These are phyloP conservation scores for Neurospora cerealis DNA, from an alignment of 495 filamentous ascomycete species.

Conservation along the genomic window DNA sequence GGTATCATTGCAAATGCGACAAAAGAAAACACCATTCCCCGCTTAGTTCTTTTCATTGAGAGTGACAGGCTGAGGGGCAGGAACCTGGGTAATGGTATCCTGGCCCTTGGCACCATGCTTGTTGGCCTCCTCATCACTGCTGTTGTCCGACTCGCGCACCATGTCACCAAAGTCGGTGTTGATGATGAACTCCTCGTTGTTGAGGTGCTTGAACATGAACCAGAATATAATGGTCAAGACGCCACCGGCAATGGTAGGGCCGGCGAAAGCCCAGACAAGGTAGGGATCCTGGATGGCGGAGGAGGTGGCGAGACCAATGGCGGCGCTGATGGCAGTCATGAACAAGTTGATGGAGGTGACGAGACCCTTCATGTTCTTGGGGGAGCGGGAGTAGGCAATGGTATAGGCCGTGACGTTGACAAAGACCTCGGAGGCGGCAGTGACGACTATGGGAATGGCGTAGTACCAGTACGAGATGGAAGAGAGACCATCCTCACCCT, in stretches of 20 bases:
- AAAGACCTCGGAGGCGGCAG: constrained; percentile 58
- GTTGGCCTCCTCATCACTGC: constrained; percentile 27
- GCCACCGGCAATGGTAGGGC: constrained; percentile 34
- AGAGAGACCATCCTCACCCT: constrained; percentile 33
- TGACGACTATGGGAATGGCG: constrained; percentile 34
- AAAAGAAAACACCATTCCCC: not conserved
- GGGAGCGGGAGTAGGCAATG: constrained; percentile 60
- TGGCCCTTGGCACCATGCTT: not conserved
- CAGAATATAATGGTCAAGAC: constrained; percentile 34
- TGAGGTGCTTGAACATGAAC: constrained; percentile 35
- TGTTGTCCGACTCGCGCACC: constrained; percentile 29
- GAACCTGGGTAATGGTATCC: not conserved
- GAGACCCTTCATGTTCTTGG: constrained; percentile 56
- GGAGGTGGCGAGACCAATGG: constrained; percentile 45
- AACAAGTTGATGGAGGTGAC: constrained; percentile 52
- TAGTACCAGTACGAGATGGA: constrained; percentile 31
- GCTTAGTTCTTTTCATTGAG: not conserved
- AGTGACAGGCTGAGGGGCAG: not conserved
- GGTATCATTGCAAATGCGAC: not conserved
- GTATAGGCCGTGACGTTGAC: constrained; percentile 59
- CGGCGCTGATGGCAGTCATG: constrained; percentile 44
- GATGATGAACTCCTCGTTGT: constrained; percentile 35
- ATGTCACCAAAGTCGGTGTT: constrained; percentile 27
- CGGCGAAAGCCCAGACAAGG: constrained; percentile 45
- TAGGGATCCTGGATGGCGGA: constrained; percentile 51